Conservation (phyloP, 192 early-diverging fungal species). For the Rhizoclosmatium sp. region DNA sequence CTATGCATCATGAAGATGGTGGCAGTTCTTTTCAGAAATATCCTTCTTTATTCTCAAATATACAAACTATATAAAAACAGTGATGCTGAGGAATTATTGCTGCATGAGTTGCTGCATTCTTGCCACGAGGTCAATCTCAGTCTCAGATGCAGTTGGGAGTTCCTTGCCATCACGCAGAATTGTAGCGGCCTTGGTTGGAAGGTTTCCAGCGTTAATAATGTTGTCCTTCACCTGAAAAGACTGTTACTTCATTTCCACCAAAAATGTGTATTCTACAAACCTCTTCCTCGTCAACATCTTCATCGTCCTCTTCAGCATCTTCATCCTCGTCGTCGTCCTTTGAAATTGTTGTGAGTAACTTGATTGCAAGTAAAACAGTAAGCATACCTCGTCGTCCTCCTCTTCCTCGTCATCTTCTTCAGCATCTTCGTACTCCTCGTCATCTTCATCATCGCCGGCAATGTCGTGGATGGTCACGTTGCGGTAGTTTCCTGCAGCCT, state of each 20-base stretch:
- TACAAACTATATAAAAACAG: not conserved
- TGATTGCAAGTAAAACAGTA: not conserved
- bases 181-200: conserved; percentile 21
- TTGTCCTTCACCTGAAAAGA: conserved; percentile 12
- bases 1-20: not conserved
- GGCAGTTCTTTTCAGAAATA: not conserved
- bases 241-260: not conserved
- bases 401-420: conserved; percentile 20
- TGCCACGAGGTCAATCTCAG: conserved; percentile 27
- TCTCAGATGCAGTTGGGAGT: conserved; percentile 5
- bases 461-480: conserved; percentile 20
- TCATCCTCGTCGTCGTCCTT: conserved; percentile 12
- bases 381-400: conserved; percentile 20
- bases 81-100: not conserved
- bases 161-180: conserved; percentile 32
- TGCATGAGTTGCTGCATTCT: conserved; percentile 33
- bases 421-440: conserved; percentile 3
- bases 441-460: conserved; percentile 22
- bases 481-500: conserved; percentile 1
- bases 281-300: conserved; percentile 22
- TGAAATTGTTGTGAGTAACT: not conserved
- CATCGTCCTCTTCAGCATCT: conserved; percentile 17
- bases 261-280: not conserved
- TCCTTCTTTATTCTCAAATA: not conserved
- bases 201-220: not conserved